Evolutionary conservation across 2,329 filamentous ascomycete genomes (phyloP), one percentile per base, ranked within the genome.

Genomic region (Fusarium buharicum): DNA sequence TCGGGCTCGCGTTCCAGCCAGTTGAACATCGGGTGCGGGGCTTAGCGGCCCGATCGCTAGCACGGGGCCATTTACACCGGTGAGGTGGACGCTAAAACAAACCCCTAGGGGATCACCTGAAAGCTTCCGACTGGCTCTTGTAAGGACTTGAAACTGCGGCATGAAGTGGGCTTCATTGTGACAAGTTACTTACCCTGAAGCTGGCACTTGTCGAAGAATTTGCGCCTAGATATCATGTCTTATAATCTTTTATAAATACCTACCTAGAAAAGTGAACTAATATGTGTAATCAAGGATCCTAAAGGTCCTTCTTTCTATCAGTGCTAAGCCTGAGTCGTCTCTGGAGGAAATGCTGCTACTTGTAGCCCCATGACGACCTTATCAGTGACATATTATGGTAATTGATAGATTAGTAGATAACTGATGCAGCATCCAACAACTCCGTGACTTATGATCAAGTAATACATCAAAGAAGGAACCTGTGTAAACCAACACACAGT

Each of bases 21-120:
- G 16, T 44, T 44, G 36, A 50, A 33, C 18, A 45, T 51, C 24
- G 31, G 50, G 60, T 62, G 66, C 62, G 68, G 66, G 64, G 64
- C 64, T 51, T 33, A 43, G 55, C 56, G 61, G 57, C 52, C 54
- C 59, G 62, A 50, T 34, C 55, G 40, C 64, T 68, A 65, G 58
- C 53, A 65, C 34, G 38, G 38, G 11, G n/a, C 52, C 63, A 50
- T 50, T 63, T 13, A 22, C 52, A 47, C 52, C 59, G 51, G 46
- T 24, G 22, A 8, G 8, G 22, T 58, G 37, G 67, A 45, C 67
- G 58, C 68, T 71, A 70, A 59, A 59, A 51, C 48, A 43, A 36
- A 37, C 46, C 50, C 47, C 56, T 58, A 28, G 49, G 36, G 50
- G 49, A 20, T 27, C 44, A 45, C 41, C 33, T 60, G 39, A 8